Conservation (phyloP, 2,329 filamentous ascomycete species). For the Fonsecaea monophora region DNA sequence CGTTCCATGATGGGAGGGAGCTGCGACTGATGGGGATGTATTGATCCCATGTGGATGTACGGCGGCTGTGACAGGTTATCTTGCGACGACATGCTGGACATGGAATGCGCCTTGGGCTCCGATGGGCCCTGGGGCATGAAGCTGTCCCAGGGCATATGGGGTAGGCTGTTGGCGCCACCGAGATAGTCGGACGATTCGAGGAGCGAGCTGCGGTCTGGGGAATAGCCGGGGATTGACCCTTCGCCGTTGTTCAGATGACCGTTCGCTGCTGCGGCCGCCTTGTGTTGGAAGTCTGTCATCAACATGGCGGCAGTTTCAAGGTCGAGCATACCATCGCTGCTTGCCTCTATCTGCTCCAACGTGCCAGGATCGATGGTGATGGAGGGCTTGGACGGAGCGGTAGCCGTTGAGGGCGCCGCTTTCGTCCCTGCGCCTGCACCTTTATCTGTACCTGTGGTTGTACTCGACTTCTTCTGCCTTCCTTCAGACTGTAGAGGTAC, state of each 20-base stretch:
- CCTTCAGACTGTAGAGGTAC: constrained; percentile 43
- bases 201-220: constrained; percentile 72
- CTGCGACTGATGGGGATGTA: constrained; percentile 66
- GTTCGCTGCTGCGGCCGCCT: constrained; percentile 73
- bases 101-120: constrained; percentile 78
- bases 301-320: constrained; percentile 98
- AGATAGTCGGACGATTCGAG: constrained; percentile 81
- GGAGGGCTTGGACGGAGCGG: constrained; percentile 72
- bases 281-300: constrained; percentile 97
- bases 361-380: constrained; percentile 84
- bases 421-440: constrained; percentile 64
- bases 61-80: constrained; percentile 67
- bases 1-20: constrained; percentile 74
- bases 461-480: constrained; percentile 51
- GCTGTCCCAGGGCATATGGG: constrained; percentile 89
- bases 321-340: constrained; percentile 89
- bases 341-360: constrained; percentile 90
- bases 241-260: constrained; percentile 58
- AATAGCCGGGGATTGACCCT: constrained; percentile 67
- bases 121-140: constrained; percentile 75
- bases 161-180: constrained; percentile 78
- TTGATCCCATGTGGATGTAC: constrained; percentile 65
- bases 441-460: constrained; percentile 16
- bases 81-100: constrained; percentile 71
- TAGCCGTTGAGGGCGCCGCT: constrained; percentile 57